These are phyloP conservation scores for Linnemannia elongata DNA, from an alignment of 192 early-diverging fungal species.

Conservation along the genomic window DNA sequence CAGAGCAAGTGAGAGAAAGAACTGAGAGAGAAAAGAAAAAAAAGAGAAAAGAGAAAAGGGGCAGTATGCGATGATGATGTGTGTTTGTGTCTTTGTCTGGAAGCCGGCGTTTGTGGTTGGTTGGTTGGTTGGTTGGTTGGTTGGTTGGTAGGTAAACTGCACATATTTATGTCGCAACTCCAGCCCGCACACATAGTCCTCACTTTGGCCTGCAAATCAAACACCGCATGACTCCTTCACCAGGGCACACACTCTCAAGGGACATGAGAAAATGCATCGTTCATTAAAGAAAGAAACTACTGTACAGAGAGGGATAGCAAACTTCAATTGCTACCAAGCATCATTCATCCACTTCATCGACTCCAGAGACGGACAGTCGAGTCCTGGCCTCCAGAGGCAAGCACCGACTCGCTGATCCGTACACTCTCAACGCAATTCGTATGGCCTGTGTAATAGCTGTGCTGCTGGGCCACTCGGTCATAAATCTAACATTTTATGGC, in stretches of 20 bases:
- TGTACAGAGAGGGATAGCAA: not conserved
- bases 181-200: not conserved
- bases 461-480: conserved; percentile 74
- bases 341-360: conserved; percentile 48
- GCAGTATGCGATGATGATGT: not conserved
- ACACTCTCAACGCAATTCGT: conserved; percentile 59
- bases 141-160: too few relatives aligned
- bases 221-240: not conserved
- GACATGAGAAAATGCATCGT: not conserved
- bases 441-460: conserved; percentile 64
- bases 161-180: too few relatives aligned
- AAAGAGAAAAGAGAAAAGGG: not conserved
- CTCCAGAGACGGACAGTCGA: conserved; percentile 77
- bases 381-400: conserved; percentile 73
- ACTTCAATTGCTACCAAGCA: not conserved
- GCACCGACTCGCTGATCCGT: conserved; percentile 59
- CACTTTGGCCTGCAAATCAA: not conserved
- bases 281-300: not conserved
- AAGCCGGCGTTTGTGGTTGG: not conserved
- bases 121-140: too few relatives aligned
- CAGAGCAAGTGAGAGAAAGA: not conserved
- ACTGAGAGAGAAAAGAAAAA: not conserved
- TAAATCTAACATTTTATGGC: conserved; percentile 61
- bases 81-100: not conserved
- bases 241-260: not conserved